Base-by-base conservation (phyloP, 768 basidiomycete species). In the Porpolomopsis calyptriformis region DNA sequence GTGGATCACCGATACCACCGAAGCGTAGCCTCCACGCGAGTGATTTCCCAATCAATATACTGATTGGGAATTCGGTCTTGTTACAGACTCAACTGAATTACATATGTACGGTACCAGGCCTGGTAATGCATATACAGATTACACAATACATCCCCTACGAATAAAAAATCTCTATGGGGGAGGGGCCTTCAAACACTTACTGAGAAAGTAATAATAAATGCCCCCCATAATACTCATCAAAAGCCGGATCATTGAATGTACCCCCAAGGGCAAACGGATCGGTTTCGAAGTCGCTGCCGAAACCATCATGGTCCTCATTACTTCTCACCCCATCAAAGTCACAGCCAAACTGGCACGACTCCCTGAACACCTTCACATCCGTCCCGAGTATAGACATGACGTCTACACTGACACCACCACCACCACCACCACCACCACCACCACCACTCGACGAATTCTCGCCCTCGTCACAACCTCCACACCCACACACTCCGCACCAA, bases 231-330 rank as follows among this genome's bases (percentile, higher is more conserved):
- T 48, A 52, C 12, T 55, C 54, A 45, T 64, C 63, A 46, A 64
- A 60, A 19, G 46, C 41, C 23, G 58, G 58, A 48, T 63, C 63
- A 50, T 62, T 57, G 47, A 61, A 59, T 1, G 51, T 52, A 35
- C 63, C 61, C 9, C 60, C 61, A 24, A 46, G 50, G 16, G 52
- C 53, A 38, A 51, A 66, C 8, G 57, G 50, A 40, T 43, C 42
- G 18, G 22, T 37, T 49, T 50, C 16, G 47, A 48, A 0, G 22
- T 14, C 3, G 12, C 22, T 4, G 36, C 18, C 36, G 44, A 14
- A 11, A 9, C 16, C 37, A n/a, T n/a, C 14, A 18, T 22, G 8
- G 20, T 22, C 37, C 7, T 38, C n/a, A 38, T 38, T 18, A 16
- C 37, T n/a, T n/a, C n/a, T n/a, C n/a, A n/a, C n/a, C n/a, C n/a